A percentile compares a stretch with the other conserved stretches of the same genome.
These are phyloP conservation scores for Sanghuangporus sanghuang DNA, from an alignment of 1,284 basidiomycete genomes.

Conservation along the genomic window DNA sequence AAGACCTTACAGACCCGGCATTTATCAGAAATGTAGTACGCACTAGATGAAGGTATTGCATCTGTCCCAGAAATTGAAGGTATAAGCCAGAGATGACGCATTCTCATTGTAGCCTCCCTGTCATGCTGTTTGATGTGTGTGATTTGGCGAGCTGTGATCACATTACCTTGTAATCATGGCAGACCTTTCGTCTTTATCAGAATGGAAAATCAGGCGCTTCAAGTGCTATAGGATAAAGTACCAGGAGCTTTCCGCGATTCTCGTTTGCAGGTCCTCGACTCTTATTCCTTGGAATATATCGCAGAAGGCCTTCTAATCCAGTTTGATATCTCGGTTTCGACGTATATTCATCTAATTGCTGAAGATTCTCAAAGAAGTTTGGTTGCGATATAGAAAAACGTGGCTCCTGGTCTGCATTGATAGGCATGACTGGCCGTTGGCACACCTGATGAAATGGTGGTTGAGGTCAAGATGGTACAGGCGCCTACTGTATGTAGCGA, in stretches of 20 bases:
- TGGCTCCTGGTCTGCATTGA: background rate
- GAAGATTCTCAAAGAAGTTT: constrained; percentile 34
- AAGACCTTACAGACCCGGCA: background rate
- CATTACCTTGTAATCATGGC: constrained; percentile 77
- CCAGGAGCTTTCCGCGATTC: constrained; percentile 45
- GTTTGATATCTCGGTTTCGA: constrained; percentile 20
- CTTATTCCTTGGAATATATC: constrained; percentile 35
- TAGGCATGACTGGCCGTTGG: background rate
- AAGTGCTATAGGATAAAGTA: constrained; percentile 24
- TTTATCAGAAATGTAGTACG: constrained; percentile 23
- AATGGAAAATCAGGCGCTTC: constrained; percentile 3
- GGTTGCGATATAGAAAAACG: background rate
- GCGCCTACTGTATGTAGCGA: no score
- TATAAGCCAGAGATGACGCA: constrained; percentile 59
- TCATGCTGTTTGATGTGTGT: constrained; percentile 8
- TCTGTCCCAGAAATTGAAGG: constrained; percentile 75
- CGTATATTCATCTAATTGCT: constrained; percentile 38
- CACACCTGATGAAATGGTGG: background rate
- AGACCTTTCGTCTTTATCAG: constrained; percentile 40
- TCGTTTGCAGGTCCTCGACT: constrained; percentile 19
- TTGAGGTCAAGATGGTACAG: background rate
- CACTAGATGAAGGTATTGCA: constrained; percentile 79
- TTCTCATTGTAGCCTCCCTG: constrained; percentile 79
- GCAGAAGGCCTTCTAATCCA: constrained; percentile 34
- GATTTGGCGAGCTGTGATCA: background rate